phyloP scores from a whole-genome alignment of 768 basidiomycete species.

The Rhodocollybia butyracea region DNA sequence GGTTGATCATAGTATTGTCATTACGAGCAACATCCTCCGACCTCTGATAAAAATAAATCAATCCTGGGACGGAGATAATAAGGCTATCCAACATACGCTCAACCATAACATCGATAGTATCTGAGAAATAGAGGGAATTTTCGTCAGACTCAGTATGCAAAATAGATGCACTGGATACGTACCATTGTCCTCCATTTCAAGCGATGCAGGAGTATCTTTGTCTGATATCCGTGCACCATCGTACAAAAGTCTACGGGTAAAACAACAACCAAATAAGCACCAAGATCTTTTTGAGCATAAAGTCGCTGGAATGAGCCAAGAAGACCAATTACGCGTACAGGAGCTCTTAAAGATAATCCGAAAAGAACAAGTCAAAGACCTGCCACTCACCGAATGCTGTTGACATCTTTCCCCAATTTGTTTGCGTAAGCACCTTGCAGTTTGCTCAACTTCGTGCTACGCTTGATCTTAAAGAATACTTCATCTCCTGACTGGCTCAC shows the following conservation, averaged over 20 bases:
- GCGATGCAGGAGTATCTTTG: constrained; percentile 78
- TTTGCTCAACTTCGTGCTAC: constrained; percentile 88
- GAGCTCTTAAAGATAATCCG: neutral
- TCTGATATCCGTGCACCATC: constrained; percentile 85
- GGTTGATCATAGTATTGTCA: too few species aligned
- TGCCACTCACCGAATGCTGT: constrained; percentile 74
- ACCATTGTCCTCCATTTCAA: constrained; percentile 93
- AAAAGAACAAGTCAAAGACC: neutral
- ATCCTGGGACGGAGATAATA: constrained; percentile 10
- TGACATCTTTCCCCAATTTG: constrained; percentile 89
- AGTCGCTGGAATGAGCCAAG: constrained; percentile 5
- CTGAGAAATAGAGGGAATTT: constrained; percentile 31
- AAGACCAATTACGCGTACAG: neutral
- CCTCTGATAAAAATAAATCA: constrained; percentile 30
- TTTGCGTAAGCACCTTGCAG: constrained; percentile 89
- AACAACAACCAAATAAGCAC: neutral
- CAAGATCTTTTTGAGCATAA: constrained; percentile 3
- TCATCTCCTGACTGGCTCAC: constrained; percentile 76
- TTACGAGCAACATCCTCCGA: constrained; percentile 32
- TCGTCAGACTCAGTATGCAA: constrained; percentile 5
- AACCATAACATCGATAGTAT: constrained; percentile 96
- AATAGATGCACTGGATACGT: neutral
- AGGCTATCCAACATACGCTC: constrained; percentile 65
- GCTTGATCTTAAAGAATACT: constrained; percentile 97
- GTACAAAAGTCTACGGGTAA: constrained; percentile 71